Base-by-base conservation (phyloP, 2,329 filamentous ascomycete species). In the Fusarium luffae region DNA sequence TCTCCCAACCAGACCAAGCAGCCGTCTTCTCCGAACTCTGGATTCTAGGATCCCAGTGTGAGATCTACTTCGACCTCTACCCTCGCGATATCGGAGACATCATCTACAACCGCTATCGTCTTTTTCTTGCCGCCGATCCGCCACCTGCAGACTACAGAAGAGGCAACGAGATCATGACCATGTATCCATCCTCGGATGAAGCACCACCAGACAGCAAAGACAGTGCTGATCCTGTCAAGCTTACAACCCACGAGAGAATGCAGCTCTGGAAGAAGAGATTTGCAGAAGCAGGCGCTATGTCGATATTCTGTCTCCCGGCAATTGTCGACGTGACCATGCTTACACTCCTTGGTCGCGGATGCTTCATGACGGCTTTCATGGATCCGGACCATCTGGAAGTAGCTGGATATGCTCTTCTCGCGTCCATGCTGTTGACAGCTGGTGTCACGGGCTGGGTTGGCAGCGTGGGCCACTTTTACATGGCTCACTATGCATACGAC, bases 1-100 rank as follows among this genome's bases (percentile, higher is more conserved):
- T 70, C 13, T 70, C 68, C 3, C 56, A 69, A 7, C 68, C 68
- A 8, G 68, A 70, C 13, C 66, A 70, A 42, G 68, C 68, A 1
- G 68, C 68, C 2, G 68, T 70, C n/a, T 70, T 70, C 28, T 70
- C 66, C 3, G 68, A 70, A 49, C 67, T 70, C 16, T 70, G 68
- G 68, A 55, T 70, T 40, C 47, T 70, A 12, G 68, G 68, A 18
- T 70, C 68, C 5, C 68, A 70, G 18, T 70, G 68, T 14, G 55
- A 70, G n/a, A 60, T 70, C 21, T 70, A 70, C 50, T 70, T 70
- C 40, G 68, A 65, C 13, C 63, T 70, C 2, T 59, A 51, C 8
- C 66, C 68, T 19, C 66, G 68, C 3, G 66, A 70, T 14, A 61
- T 70, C 5, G 68, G 68, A 27, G 47, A 41, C 7, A 40, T 69